Base-by-base conservation (phyloP, 2,329 filamentous ascomycete species). In the Didymella keratinophila region DNA sequence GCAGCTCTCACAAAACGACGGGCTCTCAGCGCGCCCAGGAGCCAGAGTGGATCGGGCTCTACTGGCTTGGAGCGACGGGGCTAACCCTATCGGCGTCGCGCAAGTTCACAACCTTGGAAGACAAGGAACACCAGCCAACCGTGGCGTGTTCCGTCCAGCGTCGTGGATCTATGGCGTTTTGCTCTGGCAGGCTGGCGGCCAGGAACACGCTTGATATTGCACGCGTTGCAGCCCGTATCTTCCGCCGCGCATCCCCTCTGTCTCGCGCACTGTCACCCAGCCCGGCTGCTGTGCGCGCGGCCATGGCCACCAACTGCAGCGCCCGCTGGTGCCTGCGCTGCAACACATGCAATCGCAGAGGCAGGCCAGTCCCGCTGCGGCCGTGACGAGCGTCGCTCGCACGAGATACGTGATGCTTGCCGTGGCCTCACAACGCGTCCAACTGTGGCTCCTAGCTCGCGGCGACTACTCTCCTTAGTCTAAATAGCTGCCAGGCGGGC, bases 1-100 rank as follows among this genome's bases (percentile, higher is more conserved):
- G 69, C 68, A 65, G 62, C 67, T 71, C 71, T 64, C 66, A 71
- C 65, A 72, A 73, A 72, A 72, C 69, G 69, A 75, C 64, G 70
- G 68, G 71, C 70, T 70, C 70, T 69, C 71, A 64, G 56, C 56
- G 41, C 56, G 65, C 64, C 65, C 63, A 71, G 72, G 44, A 58
- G 50, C 56, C 69, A 56, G 48, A 60, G 58, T 66, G 61, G 61
- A 64, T 61, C 62, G 64, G 59, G 57, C 65, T 69, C 67, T 52
- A 52, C 69, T 52, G 56, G 46, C 56, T 48, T 58, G 44, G 56
- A 49, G 45, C 44, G 20, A 49, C 50, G n/a, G 44, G 45, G 51
- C 56, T 59, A 59, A 55, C 51, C 63, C 27, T 48, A 66, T 68
- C 50, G 36, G 63, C 45, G 16, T 34, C 63, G 66, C 49, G 49